phyloP scores from a whole-genome alignment of 805 yeast species.

The Metschnikowia drakensbergensis region DNA sequence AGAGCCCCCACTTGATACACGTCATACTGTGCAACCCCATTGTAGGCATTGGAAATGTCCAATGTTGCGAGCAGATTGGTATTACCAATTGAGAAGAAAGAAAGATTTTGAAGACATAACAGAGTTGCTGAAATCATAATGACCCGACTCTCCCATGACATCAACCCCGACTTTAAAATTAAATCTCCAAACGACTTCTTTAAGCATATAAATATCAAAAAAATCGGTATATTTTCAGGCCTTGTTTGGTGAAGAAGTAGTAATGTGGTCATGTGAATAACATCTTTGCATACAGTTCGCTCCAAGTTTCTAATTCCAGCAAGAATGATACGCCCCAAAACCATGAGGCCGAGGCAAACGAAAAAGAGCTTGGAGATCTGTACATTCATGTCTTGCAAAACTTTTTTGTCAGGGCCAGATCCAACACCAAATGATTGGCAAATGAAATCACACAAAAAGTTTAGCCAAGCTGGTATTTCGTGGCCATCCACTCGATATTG shows the following conservation, averaged over 20 bases:
- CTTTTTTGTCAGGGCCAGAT: slow-evolving; percentile 7
- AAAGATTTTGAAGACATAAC: slow-evolving; percentile 62
- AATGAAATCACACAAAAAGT: slow-evolving; percentile 25
- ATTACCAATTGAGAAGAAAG: slow-evolving; percentile 85
- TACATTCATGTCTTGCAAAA: slow-evolving; percentile 23
- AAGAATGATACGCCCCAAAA: slow-evolving; percentile 26
- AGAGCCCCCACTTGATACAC: slow-evolving; percentile 68
- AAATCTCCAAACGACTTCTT: slow-evolving; percentile 19
- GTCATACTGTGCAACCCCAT: slow-evolving; percentile 73
- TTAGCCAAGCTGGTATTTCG: slow-evolving; percentile 41
- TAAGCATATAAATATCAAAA: slow-evolving; percentile 33
- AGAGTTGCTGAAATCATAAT: slow-evolving; percentile 31
- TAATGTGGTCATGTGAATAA: slow-evolving; percentile 34
- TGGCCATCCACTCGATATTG: slow-evolving; percentile 56
- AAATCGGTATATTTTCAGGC: slow-evolving; percentile 53
- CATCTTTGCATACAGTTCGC: slow-evolving; percentile 30
- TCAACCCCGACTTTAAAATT: slow-evolving; percentile 5
- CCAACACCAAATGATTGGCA: slow-evolving; percentile 26
- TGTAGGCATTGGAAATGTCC: slow-evolving; percentile 87
- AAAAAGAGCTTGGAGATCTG: slow-evolving; percentile 26
- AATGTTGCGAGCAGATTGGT: slow-evolving; percentile 91
- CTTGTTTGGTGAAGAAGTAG: slow-evolving; percentile 55
- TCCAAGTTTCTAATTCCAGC: slow-evolving; percentile 23
- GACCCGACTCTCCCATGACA: slow-evolving; percentile 17
- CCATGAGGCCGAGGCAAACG: slow-evolving; percentile 22